Conservation (phyloP, 768 basidiomycete species). For the Termitomyces sp. region DNA sequence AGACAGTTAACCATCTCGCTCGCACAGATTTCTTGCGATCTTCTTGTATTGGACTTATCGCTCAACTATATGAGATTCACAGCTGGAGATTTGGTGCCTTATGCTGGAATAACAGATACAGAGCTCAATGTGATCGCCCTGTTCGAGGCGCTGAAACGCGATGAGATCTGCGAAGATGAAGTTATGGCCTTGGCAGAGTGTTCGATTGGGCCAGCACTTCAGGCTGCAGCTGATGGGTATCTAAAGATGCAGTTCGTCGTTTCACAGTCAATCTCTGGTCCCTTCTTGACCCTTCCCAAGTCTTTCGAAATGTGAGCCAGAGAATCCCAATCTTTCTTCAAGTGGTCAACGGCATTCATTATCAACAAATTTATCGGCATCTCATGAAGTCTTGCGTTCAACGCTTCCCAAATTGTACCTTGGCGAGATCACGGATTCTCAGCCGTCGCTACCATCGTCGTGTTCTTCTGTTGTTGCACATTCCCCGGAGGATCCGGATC, state of each 20-base stretch:
- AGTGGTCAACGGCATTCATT: not conserved
- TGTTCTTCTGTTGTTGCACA: not conserved
- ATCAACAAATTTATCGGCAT: no score
- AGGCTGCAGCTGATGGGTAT: not conserved
- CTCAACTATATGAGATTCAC: slow-evolving; percentile 1
- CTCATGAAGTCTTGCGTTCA: not conserved
- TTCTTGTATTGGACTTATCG: not conserved
- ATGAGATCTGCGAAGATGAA: not conserved
- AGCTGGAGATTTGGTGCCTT: not conserved
- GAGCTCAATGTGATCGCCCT: slow-evolving; percentile 3
- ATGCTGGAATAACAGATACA: not conserved
- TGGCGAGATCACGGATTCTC: not conserved
- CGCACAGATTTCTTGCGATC: not conserved
- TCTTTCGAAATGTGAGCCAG: not conserved
- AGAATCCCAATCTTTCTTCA: no score
- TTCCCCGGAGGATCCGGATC: not conserved
- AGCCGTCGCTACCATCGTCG: not conserved
- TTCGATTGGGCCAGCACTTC: not conserved
- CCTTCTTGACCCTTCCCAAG: not conserved
- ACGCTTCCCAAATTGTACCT: no score
- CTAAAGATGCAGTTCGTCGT: not conserved
- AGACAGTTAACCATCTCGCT: not conserved
- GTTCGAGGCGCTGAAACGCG: not conserved
- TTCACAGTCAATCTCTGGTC: not conserved
- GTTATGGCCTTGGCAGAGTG: not conserved